phyloP scores from a whole-genome alignment of 805 yeast species.

The Pichia exigua region DNA sequence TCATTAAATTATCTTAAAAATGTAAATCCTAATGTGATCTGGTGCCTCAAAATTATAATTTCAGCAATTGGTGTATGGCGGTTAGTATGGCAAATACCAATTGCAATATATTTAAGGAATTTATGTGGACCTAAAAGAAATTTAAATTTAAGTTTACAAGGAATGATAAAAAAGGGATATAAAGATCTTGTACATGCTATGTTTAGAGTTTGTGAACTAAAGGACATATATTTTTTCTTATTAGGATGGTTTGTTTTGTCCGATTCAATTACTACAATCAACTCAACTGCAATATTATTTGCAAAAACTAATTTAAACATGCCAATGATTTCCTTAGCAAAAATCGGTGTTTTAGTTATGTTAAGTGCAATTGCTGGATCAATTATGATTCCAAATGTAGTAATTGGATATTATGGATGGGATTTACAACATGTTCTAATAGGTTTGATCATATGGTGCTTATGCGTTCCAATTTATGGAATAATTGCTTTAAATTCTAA shows the following conservation, averaged over 20 bases:
- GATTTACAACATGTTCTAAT: constrained; percentile 44
- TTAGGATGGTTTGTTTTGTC: constrained; percentile 71
- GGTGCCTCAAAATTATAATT: constrained; percentile 51
- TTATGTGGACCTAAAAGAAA: not conserved
- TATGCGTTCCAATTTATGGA: constrained; percentile 67
- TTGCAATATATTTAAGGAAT: constrained; percentile 35
- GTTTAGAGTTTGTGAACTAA: constrained; percentile 50
- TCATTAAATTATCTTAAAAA: constrained; percentile 23
- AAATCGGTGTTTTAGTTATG: constrained; percentile 60
- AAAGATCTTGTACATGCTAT: constrained; percentile 44
- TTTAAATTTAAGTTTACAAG: not conserved
- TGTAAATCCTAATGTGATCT: constrained; percentile 17
- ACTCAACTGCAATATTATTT: constrained; percentile 70
- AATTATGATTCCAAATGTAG: constrained; percentile 40
- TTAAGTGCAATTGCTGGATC: constrained; percentile 65
- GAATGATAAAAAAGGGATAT: constrained; percentile 46
- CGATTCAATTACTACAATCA: constrained; percentile 71
- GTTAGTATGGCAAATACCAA: constrained; percentile 62
- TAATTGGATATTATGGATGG: constrained; percentile 31
- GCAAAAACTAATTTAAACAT: constrained; percentile 64
- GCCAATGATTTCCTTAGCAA: constrained; percentile 58
- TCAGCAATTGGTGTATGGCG: constrained; percentile 70
- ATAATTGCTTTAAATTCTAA: constrained; percentile 54
- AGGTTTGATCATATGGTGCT: constrained; percentile 49
- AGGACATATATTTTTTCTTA: constrained; percentile 59